Evolutionary conservation across 2,329 filamentous ascomycete genomes (phyloP).

Genomic region (Parafenestella ontariensis): DNA sequence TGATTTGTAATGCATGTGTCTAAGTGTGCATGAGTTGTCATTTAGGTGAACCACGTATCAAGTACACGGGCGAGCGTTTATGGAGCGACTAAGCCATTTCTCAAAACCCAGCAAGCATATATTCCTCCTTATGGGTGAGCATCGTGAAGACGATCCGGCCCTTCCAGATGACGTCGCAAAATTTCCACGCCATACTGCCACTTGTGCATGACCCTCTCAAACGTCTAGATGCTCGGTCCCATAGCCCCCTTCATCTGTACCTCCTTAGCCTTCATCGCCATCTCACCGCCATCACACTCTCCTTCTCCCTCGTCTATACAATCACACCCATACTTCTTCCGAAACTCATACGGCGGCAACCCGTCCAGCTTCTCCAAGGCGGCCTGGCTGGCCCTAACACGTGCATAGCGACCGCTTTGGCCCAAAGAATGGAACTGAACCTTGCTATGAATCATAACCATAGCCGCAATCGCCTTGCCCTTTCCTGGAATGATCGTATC

Average conservation of each 20-base stretch:
- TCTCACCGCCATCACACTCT: background rate
- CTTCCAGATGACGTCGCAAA: background rate
- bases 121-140: background rate
- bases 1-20: background rate
- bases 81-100: background rate
- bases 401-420: constrained; percentile 75
- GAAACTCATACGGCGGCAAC: constrained; percentile 65
- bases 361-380: constrained; percentile 62
- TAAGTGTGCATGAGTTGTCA: background rate
- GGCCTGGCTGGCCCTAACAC: constrained; percentile 68
- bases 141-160: background rate
- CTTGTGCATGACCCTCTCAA: background rate
- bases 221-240: constrained; percentile 22
- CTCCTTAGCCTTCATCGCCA: constrained; percentile 10
- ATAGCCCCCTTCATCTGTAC: constrained; percentile 25
- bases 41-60: background rate
- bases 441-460: constrained; percentile 76
- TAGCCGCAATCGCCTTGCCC: constrained; percentile 66
- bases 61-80: background rate
- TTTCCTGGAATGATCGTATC: constrained; percentile 55
- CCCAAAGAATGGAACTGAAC: constrained; percentile 69
- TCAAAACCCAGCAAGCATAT: background rate
- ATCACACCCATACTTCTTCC: constrained; percentile 66
- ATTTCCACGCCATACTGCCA: background rate
- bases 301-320: constrained; percentile 55